Percentiles rank a stretch among this genome's conserved stretches.
These are phyloP conservation scores for Phytopythium delawarense DNA, from an alignment of 352 stramenopile species.

Conservation along the genomic window DNA sequence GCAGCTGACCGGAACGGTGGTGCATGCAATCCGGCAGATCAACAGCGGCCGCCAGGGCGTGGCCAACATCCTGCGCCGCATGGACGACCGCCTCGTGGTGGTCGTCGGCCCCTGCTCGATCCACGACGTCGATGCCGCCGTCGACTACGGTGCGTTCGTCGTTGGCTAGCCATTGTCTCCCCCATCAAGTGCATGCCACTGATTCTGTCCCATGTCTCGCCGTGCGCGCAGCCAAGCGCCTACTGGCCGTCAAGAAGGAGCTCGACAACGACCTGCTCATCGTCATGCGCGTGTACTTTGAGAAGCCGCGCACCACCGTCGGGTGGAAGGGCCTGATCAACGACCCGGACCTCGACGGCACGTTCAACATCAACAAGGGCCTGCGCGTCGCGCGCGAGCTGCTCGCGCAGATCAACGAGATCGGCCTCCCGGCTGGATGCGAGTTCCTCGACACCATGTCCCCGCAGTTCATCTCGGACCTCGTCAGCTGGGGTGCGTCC, in stretches of 20 bases:
- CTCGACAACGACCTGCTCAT: constrained; percentile 83
- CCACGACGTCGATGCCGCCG: constrained; percentile 82
- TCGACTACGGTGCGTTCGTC: constrained; percentile 64
- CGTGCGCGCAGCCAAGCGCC: constrained; percentile 35
- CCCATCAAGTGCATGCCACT: background rate
- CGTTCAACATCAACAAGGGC: constrained; percentile 92
- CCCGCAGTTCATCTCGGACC: constrained; percentile 87
- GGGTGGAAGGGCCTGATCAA: constrained; percentile 92
- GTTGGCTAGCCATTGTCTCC: too few species aligned
- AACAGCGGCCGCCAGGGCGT: constrained; percentile 69
- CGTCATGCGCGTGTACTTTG: constrained; percentile 91
- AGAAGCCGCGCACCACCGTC: constrained; percentile 88
- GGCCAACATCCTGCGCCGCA: constrained; percentile 68
- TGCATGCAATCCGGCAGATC: constrained; percentile 22
- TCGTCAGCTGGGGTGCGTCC: constrained; percentile 77
- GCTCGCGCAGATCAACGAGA: constrained; percentile 82
- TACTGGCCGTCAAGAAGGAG: constrained; percentile 66
- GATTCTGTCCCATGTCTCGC: background rate
- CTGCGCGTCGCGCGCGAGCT: constrained; percentile 79
- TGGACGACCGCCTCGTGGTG: constrained; percentile 82
- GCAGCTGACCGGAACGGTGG: background rate
- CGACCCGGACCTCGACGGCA: constrained; percentile 85
- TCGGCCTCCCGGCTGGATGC: constrained; percentile 76
- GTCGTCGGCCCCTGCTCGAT: constrained; percentile 89
- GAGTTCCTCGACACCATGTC: constrained; percentile 92